Percentiles rank a stretch among this genome's conserved stretches.
Evolutionary conservation across 176 grass and related monocot genomes (phyloP).

Genomic region (Musa schizocarpa): DNA sequence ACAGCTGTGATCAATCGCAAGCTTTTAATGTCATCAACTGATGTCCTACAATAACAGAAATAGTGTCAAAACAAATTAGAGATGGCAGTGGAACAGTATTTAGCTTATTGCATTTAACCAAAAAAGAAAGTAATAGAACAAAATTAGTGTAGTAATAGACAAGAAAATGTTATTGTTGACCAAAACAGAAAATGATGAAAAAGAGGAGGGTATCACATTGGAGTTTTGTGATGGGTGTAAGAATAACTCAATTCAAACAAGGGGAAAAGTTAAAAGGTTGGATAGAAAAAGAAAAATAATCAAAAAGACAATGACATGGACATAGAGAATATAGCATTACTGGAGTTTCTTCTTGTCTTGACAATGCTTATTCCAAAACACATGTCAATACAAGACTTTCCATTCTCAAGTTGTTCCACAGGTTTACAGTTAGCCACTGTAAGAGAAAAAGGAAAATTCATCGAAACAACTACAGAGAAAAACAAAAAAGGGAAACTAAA

Average conservation of each 20-base stretch:
- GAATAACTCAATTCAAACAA: no score
- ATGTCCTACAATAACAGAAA: slow-evolving; percentile 46
- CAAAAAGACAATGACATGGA: not conserved
- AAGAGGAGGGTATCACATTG: not conserved
- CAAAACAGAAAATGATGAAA: not conserved
- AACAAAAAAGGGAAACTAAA: no score
- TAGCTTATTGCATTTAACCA: slow-evolving; percentile 4
- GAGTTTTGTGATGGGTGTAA: no score
- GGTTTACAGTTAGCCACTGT: not conserved
- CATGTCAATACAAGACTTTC: not conserved
- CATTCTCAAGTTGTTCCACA: not conserved
- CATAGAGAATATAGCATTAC: not conserved
- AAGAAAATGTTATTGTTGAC: no score
- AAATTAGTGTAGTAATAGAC: not conserved
- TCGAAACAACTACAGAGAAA: not conserved
- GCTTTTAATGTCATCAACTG: slow-evolving; percentile 50
- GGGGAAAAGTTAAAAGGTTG: no score
- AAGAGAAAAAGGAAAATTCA: not conserved
- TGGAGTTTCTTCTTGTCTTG: not conserved
- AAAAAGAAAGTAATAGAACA: not conserved
- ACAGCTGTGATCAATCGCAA: slow-evolving; percentile 62
- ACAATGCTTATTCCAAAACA: not conserved
- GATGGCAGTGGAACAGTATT: not conserved
- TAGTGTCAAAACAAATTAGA: slow-evolving; percentile 7
- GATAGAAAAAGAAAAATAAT: no score